These are phyloP conservation scores for Cerioporus squamosus DNA, from an alignment of 1,284 basidiomycete genomes.

Conservation along the genomic window DNA sequence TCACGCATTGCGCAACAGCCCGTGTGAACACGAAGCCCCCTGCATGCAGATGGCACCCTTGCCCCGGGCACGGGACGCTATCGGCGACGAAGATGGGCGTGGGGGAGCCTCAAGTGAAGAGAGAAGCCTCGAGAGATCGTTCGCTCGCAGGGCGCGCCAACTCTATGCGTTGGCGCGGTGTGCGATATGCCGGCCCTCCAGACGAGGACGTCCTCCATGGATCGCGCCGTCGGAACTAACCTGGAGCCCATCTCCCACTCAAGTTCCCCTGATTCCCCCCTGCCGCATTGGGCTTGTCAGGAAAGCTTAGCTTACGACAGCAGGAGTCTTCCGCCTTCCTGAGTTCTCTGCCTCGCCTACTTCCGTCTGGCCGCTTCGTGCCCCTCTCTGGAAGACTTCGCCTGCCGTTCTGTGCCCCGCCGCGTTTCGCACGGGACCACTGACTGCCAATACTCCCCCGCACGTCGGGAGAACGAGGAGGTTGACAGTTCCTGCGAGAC, in stretches of 20 bases:
- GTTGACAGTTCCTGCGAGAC: no score
- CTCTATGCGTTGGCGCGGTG: no score
- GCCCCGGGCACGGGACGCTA: neutral
- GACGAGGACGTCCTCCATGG: neutral
- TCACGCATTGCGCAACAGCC: neutral
- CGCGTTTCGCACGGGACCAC: neutral
- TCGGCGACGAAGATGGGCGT: neutral
- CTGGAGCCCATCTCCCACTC: neutral
- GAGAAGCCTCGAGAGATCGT: neutral
- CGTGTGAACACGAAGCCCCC: neutral
- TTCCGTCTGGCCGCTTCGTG: neutral
- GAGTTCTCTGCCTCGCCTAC: neutral
- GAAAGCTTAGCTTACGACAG: conserved; percentile 13
- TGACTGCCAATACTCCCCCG: neutral
- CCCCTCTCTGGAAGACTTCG: neutral
- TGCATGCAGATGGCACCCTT: neutral
- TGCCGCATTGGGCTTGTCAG: conserved; percentile 2
- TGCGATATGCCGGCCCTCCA: neutral
- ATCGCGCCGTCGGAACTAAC: neutral
- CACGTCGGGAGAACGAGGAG: no score
- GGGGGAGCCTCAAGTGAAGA: no score
- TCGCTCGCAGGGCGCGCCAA: no score
- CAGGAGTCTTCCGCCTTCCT: neutral
- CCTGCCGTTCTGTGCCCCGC: neutral
- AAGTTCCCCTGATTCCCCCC: conserved; percentile 4